Evolutionary conservation across 176 grass and related monocot species (phyloP).

Genomic region (Aegilops sharonensis): DNA sequence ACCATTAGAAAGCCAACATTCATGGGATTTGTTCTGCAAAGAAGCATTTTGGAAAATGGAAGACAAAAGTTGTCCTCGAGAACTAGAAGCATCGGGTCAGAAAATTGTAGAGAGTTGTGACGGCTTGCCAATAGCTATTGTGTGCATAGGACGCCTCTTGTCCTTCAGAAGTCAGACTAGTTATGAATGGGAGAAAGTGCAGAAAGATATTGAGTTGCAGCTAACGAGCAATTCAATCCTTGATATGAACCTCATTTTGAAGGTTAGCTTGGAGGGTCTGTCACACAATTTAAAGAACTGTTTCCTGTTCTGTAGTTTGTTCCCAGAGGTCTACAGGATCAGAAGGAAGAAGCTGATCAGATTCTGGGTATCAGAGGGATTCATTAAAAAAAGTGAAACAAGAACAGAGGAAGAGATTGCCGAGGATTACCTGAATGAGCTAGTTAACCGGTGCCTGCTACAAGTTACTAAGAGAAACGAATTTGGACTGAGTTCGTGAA

Average conservation of each 20-base stretch:
- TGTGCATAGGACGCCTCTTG: constrained; percentile 5
- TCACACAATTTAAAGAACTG: constrained; percentile 1
- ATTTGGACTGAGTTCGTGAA: not conserved
- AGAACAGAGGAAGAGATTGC: constrained; percentile 42
- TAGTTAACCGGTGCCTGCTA: constrained; percentile 32
- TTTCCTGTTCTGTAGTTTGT: not conserved
- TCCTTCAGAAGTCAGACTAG: not conserved
- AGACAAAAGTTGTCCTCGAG: not conserved
- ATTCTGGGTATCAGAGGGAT: constrained; percentile 7
- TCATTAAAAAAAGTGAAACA: constrained; percentile 18
- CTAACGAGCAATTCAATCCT: not conserved
- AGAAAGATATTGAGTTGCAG: constrained; percentile 16
- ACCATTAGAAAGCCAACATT: not conserved
- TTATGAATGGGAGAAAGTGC: constrained; percentile 1
- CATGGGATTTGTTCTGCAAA: constrained; percentile 17
- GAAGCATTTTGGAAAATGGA: constrained; percentile 14
- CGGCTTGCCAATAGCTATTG: constrained; percentile 4
- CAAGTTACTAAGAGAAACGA: constrained; percentile 31
- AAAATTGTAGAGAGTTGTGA: constrained; percentile 1
- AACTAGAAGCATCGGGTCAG: not conserved
- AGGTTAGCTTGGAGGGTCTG: constrained; percentile 16
- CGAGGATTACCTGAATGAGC: constrained; percentile 37
- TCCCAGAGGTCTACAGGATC: not conserved
- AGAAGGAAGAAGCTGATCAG: not conserved
- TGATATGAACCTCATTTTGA: constrained; percentile 3